Conservation (phyloP, 176 grass and related monocot species). For the Chrysopogon serrulatus region DNA sequence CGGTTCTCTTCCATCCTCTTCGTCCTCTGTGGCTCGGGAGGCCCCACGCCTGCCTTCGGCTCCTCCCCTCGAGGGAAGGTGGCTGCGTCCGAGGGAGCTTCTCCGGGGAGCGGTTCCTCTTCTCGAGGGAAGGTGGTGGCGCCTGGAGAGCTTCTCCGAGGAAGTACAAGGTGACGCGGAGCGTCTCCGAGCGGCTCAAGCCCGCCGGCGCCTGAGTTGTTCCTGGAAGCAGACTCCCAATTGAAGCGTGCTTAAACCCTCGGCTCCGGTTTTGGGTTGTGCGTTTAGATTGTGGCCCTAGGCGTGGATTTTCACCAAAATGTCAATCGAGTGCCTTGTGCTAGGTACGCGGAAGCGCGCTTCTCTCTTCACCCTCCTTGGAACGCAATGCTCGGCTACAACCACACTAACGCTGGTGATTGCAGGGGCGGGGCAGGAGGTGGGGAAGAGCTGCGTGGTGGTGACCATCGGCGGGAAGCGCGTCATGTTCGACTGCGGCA, state of each 20-base stretch:
- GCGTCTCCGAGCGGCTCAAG: neutral
- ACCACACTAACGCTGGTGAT: neutral
- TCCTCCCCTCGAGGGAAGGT: neutral
- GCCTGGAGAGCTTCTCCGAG: neutral
- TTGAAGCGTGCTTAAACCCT: neutral
- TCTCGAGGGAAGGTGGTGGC: neutral
- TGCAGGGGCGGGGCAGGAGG: slow-evolving; percentile 86
- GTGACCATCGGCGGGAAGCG: slow-evolving; percentile 67
- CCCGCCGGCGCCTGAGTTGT: neutral
- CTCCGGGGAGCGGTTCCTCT: too few relatives aligned
- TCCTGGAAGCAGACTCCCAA: neutral
- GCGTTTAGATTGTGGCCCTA: neutral
- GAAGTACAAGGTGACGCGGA: neutral
- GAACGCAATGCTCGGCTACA: neutral
- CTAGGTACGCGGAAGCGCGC: slow-evolving; percentile 38
- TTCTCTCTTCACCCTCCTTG: neutral
- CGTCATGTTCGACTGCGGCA: slow-evolving; percentile 95
- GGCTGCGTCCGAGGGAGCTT: too few relatives aligned
- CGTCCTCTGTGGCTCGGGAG: too few relatives aligned
- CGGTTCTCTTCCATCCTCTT: neutral
- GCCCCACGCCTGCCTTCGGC: neutral
- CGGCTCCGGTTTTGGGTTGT: too few relatives aligned
- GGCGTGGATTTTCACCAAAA: neutral
- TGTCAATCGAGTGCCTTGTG: slow-evolving; percentile 91
- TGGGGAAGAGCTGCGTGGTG: slow-evolving; percentile 93